Percentiles rank a stretch among this genome's conserved stretches.
phyloP scores from a whole-genome alignment of 2,329 filamentous ascomycete genomes.

The Madurella mycetomatis region DNA sequence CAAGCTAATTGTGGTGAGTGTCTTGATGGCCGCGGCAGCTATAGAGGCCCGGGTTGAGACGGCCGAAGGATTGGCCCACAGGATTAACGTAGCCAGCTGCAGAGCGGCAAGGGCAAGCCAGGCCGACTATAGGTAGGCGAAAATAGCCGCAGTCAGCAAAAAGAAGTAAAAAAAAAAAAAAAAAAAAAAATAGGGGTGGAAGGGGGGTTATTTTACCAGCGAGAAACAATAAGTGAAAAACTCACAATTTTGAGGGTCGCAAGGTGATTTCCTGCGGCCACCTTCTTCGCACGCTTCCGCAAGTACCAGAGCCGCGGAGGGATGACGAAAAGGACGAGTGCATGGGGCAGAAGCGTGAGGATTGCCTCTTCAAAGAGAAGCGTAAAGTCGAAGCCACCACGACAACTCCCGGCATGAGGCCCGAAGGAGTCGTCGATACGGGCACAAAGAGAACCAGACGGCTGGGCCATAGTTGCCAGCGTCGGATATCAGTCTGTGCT shows the following conservation, averaged over 20 bases:
- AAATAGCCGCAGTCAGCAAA: background rate
- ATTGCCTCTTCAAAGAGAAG: constrained; percentile 30
- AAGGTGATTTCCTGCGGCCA: constrained; percentile 3
- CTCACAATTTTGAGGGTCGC: constrained; percentile 21
- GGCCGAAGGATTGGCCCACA: constrained; percentile 26
- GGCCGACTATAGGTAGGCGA: constrained; percentile 12
- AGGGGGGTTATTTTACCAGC: background rate
- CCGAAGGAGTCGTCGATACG: constrained; percentile 25
- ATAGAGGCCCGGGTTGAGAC: constrained; percentile 28
- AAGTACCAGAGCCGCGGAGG: constrained; percentile 21
- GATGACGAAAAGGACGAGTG: constrained; percentile 16
- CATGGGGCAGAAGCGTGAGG: constrained; percentile 21
- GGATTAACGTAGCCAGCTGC: constrained; percentile 19
- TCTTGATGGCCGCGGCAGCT: constrained; percentile 26
- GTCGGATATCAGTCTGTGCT: background rate
- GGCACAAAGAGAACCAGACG: constrained; percentile 10
- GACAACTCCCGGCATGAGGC: constrained; percentile 25
- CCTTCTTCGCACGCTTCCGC: constrained; percentile 14
- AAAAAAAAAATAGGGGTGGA: too few relatives aligned
- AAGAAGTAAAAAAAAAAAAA: too few relatives aligned
- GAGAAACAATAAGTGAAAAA: background rate
- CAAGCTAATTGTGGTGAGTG: constrained; percentile 30
- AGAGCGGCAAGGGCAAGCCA: constrained; percentile 27
- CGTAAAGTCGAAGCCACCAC: constrained; percentile 30
- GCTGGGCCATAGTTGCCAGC: constrained; percentile 14